Conservation (phyloP, 192 early-diverging fungal species). For the Umbelopsis vinacea region DNA sequence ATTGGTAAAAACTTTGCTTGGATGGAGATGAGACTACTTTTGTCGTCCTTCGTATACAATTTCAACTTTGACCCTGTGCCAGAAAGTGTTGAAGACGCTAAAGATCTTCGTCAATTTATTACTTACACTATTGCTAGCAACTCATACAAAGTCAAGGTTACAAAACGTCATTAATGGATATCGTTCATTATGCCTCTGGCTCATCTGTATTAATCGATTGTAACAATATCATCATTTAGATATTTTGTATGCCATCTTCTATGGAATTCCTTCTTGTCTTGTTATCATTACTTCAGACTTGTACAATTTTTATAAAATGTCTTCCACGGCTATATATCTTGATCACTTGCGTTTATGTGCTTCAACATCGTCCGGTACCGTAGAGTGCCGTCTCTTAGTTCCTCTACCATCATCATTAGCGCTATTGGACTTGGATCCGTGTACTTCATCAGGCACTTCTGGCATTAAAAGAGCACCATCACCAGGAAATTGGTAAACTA, state of each 20-base stretch:
- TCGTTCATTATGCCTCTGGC: not conserved
- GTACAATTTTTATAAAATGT: not conserved
- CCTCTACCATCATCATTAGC: not conserved
- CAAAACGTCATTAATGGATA: not conserved
- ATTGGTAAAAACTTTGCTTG: conserved; percentile 52
- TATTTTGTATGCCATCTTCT: not conserved
- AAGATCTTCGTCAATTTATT: conserved; percentile 3
- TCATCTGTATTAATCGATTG: not conserved
- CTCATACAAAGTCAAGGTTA: not conserved
- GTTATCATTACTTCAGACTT: not conserved
- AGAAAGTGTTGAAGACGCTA: not conserved
- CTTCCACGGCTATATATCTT: not conserved
- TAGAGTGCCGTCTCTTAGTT: conserved; percentile 8
- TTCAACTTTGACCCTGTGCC: conserved; percentile 47
- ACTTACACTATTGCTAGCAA: conserved; percentile 12
- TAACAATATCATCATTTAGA: not conserved
- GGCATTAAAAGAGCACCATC: conserved; percentile 59
- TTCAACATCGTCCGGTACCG: not conserved
- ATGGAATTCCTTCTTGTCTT: not conserved
- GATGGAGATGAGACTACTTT: conserved; percentile 50
- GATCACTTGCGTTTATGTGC: conserved; percentile 9
- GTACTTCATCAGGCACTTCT: conserved; percentile 52
- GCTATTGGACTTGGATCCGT: not conserved
- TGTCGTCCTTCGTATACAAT: conserved; percentile 41
- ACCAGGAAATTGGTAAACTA: conserved; percentile 49